Conservation (phyloP, 2,329 filamentous ascomycete species). For the Clonostachys rhizophaga region DNA sequence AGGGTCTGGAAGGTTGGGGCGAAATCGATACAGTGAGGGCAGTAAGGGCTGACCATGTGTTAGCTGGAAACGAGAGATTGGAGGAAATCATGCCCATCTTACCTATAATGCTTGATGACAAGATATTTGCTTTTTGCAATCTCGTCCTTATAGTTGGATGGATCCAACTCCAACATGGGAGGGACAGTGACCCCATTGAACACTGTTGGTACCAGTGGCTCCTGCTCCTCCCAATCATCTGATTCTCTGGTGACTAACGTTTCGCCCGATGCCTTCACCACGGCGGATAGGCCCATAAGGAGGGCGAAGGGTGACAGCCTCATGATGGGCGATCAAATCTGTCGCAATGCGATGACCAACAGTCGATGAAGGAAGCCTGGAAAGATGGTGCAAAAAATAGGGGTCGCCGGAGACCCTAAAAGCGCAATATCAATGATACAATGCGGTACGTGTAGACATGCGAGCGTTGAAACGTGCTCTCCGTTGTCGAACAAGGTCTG, state of each 20-base stretch:
- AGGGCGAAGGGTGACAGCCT: conserved; percentile 33
- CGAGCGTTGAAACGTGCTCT: too few relatives aligned
- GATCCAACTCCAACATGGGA: conserved; percentile 56
- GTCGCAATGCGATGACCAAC: not conserved
- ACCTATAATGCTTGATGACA: conserved; percentile 67
- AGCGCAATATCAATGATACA: too few relatives aligned
- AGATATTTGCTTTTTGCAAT: conserved; percentile 48
- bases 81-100: conserved; percentile 7
- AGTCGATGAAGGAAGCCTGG: not conserved
- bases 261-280: conserved; percentile 16
- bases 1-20: conserved; percentile 86
- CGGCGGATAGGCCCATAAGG: conserved; percentile 34
- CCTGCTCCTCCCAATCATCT: too few relatives aligned
- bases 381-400: not conserved
- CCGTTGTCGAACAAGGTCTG: too few relatives aligned
- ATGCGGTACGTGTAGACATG: too few relatives aligned
- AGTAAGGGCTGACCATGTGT: conserved; percentile 44
- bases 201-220: conserved; percentile 31
- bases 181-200: conserved; percentile 68
- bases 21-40: conserved; percentile 71
- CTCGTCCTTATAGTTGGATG: conserved; percentile 51
- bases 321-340: conserved; percentile 15
- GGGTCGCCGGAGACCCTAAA: too few relatives aligned
- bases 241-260: too few relatives aligned
- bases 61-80: conserved; percentile 9